Base-by-base conservation (phyloP, 208 protist species). In the Trichomonas vaginalis region DNA sequence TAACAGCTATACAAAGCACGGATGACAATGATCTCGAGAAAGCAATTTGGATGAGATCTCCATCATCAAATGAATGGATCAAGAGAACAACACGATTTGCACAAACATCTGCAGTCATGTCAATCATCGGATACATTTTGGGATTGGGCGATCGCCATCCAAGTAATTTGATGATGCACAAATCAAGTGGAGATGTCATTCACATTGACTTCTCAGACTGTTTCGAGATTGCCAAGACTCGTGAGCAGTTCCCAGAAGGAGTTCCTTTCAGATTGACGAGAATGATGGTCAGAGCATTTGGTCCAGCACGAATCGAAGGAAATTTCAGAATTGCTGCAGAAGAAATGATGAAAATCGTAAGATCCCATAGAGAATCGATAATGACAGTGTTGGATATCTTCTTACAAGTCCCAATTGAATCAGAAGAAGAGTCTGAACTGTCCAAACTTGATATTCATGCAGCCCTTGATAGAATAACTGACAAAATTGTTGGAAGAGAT, bases 161-260 rank as follows among this genome's bases (percentile, higher is more conserved):
- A 32, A 45, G 37, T n/a, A 95, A 95, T 47, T 42, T 95, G 23
- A 45, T 95, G 42, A 48, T 95, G 51, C 35, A 80, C 42, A 80
- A 48, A 48, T 32, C 8, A 1, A 51, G 47, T 3, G 92, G 92
- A 47, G 49, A 95, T 48, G 92, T 95, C 9, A 95, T 95, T 46
- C 92, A 95, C 46, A 95, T 95, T 47, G 92, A 95, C 46, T 80
- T 80, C 15, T 35, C 39, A 32, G 92, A 96, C 46, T 96, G 96
- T 37, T 96, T 96, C 46, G 96, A 96, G 49, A 95, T 96, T 4
- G 88, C 51, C 0, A 96, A 49, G 0, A 56, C 17, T n/a, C 32
- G 96, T 14, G 3, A 40, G 35, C 21, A 86, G 39, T 51, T 96
- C 27, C 92, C 46, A 45, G 92, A 95, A 79, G 12, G 15, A 47